A percentile compares a stretch with the other conserved stretches of the same genome.
These are phyloP conservation scores for Parasitella parasitica DNA, from an alignment of 371 early-diverging fungal genomes.

Conservation along the genomic window DNA sequence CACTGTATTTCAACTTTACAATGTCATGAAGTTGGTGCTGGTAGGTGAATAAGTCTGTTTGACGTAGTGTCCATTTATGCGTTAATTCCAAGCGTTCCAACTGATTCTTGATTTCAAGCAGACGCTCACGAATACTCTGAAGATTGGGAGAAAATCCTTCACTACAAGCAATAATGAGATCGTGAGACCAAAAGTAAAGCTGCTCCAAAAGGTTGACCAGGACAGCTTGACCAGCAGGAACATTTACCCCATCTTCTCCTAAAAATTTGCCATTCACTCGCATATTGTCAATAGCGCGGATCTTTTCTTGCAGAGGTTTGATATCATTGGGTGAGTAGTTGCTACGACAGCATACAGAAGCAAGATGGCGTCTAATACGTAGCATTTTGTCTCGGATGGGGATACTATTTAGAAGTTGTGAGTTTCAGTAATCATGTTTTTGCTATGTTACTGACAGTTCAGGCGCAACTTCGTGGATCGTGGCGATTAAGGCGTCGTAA, in stretches of 20 bases:
- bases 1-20: constrained; percentile 55
- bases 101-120: constrained; percentile 70
- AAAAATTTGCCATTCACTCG: constrained; percentile 76
- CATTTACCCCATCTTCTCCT: constrained; percentile 46
- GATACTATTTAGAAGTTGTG: constrained; percentile 30
- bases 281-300: constrained; percentile 66
- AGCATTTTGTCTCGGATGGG: constrained; percentile 67
- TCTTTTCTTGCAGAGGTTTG: constrained; percentile 58
- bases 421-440: background rate
- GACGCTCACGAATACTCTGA: constrained; percentile 67
- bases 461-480: constrained; percentile 43
- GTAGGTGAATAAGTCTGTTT: constrained; percentile 81
- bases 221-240: constrained; percentile 80
- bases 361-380: constrained; percentile 63
- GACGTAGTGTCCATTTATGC: constrained; percentile 82
- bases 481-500: constrained; percentile 30
- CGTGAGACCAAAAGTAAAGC: constrained; percentile 74
- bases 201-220: constrained; percentile 77
- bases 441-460: constrained; percentile 35
- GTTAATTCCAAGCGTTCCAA: constrained; percentile 74
- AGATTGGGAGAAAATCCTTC: constrained; percentile 59
- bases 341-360: constrained; percentile 44
- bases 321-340: constrained; percentile 44
- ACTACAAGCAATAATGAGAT: constrained; percentile 64
- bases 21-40: constrained; percentile 79